Percentiles rank a stretch among this genome's conserved stretches.
These are phyloP conservation scores for Coemansia sp. DNA, from an alignment of 192 early-diverging fungal genomes.

Conservation along the genomic window DNA sequence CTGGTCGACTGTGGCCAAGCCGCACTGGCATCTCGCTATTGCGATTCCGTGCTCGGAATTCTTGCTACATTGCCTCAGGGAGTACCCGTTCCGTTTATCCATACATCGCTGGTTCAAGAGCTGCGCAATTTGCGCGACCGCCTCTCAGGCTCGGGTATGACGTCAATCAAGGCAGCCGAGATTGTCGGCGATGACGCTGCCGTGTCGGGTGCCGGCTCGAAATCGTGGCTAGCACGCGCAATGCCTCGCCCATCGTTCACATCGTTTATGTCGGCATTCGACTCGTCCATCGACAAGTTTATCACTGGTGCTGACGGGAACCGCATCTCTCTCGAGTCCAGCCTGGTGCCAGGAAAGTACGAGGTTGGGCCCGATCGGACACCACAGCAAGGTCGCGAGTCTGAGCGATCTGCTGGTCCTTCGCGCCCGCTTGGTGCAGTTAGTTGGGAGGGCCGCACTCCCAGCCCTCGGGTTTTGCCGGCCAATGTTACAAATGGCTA, in stretches of 20 bases:
- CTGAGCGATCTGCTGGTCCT: constrained; percentile 11
- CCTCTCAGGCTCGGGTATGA: constrained; percentile 55
- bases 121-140: constrained; percentile 75
- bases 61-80: constrained; percentile 72
- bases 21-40: constrained; percentile 74
- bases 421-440: constrained; percentile 21
- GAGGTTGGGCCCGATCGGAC: constrained; percentile 37
- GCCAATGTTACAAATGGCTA: constrained; percentile 4
- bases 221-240: constrained; percentile 59
- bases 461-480: constrained; percentile 12
- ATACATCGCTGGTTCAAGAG: constrained; percentile 66
- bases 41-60: constrained; percentile 71
- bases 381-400: constrained; percentile 6
- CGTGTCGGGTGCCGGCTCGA: constrained; percentile 44
- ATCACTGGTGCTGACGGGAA: constrained; percentile 62
- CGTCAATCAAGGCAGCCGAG: constrained; percentile 40
- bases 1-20: constrained; percentile 79
- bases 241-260: constrained; percentile 55
- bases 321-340: constrained; percentile 28
- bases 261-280: constrained; percentile 59
- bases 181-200: constrained; percentile 31
- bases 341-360: constrained; percentile 26
- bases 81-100: constrained; percentile 73
- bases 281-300: constrained; percentile 63
- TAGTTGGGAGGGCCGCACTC: constrained; percentile 20